These are phyloP conservation scores for Clonostachys chloroleuca DNA, from an alignment of 2,329 filamentous ascomycete genomes.

Conservation along the genomic window DNA sequence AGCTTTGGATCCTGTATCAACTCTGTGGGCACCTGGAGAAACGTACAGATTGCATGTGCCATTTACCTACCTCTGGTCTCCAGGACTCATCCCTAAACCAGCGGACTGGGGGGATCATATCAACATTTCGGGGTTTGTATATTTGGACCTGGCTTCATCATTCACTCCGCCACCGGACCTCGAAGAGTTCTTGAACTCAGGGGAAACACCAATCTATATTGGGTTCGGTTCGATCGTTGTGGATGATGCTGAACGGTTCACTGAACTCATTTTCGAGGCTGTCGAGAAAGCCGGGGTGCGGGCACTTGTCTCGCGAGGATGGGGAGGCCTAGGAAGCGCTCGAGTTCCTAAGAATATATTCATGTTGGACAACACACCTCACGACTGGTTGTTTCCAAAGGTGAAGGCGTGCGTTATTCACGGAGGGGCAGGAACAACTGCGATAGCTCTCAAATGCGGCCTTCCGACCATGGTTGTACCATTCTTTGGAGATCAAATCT, in stretches of 20 bases:
- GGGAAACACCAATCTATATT: slow-evolving; percentile 64
- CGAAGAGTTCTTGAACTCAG: slow-evolving; percentile 48
- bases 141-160: slow-evolving; percentile 62
- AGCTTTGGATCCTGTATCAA: slow-evolving; percentile 68
- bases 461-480: slow-evolving; percentile 73
- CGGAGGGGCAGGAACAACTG: slow-evolving; percentile 74
- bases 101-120: slow-evolving; percentile 66
- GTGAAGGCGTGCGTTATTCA: slow-evolving; percentile 68
- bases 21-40: slow-evolving; percentile 71
- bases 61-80: slow-evolving; percentile 71
- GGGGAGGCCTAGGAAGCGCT: slow-evolving; percentile 63
- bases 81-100: slow-evolving; percentile 61
- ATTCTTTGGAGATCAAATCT: slow-evolving; percentile 77
- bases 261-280: slow-evolving; percentile 67
- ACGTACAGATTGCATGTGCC: slow-evolving; percentile 71
- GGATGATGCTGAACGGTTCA: slow-evolving; percentile 65
- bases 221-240: slow-evolving; percentile 76
- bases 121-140: slow-evolving; percentile 75
- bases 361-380: slow-evolving; percentile 70
- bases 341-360: slow-evolving; percentile 59
- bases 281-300: slow-evolving; percentile 62
- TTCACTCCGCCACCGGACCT: slow-evolving; percentile 55
- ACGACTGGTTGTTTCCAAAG: slow-evolving; percentile 72
- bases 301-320: slow-evolving; percentile 70
- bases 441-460: slow-evolving; percentile 67